Evolutionary conservation across 495 filamentous ascomycete species (phyloP).

Genomic region (Endocarpon pusillum): DNA sequence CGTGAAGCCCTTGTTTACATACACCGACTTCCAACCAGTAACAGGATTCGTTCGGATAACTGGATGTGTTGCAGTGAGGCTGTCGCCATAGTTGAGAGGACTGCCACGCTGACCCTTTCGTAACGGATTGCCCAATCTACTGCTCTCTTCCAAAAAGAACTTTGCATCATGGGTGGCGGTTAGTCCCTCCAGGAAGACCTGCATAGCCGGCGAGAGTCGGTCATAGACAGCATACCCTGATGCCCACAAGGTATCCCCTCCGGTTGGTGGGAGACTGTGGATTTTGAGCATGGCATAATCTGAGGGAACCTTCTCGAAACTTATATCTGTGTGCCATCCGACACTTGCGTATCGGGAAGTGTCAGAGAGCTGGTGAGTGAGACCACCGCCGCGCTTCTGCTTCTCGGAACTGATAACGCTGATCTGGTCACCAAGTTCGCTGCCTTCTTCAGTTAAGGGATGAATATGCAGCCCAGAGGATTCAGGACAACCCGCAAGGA

Average conservation of each 20-base stretch:
- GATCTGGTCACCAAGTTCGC: constrained; percentile 22
- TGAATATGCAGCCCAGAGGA: constrained; percentile 49
- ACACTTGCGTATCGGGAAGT: constrained; percentile 16
- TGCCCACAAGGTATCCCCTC: constrained; percentile 59
- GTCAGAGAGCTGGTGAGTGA: constrained; percentile 21
- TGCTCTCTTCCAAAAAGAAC: constrained; percentile 29
- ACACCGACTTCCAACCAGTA: constrained; percentile 54
- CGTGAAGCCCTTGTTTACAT: constrained; percentile 52
- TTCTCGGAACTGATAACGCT: constrained; percentile 23
- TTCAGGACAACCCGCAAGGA: constrained; percentile 21
- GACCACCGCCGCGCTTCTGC: constrained; percentile 21
- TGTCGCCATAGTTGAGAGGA: constrained; percentile 48
- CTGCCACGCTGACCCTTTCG: constrained; percentile 37
- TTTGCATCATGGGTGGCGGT: constrained; percentile 37
- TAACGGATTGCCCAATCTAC: constrained; percentile 13
- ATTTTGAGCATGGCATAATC: constrained; percentile 16
- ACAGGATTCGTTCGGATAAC: constrained; percentile 55
- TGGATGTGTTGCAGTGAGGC: constrained; percentile 47
- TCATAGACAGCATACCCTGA: constrained; percentile 54
- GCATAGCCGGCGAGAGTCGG: constrained; percentile 52
- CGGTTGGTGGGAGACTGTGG: constrained; percentile 41
- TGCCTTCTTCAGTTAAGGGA: constrained; percentile 32
- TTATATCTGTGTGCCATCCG: constrained; percentile 17
- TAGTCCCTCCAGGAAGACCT: constrained; percentile 52
- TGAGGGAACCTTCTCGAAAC: constrained; percentile 18